Base-by-base conservation (phyloP, 257 asterid genomes). In the Plectranthus barbatus region DNA sequence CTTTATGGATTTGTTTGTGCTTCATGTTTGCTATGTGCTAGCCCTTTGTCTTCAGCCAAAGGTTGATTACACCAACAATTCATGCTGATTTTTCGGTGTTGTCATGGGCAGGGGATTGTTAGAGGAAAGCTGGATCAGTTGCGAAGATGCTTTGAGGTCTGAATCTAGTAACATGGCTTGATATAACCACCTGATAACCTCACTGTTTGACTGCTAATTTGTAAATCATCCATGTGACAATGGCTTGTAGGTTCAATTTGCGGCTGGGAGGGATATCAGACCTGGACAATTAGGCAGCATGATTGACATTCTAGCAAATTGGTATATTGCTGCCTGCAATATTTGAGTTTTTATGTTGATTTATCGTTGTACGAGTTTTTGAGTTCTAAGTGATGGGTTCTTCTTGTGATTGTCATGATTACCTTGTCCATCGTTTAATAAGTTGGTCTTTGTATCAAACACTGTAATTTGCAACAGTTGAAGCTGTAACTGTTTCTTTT, bases 191-290 rank as follows among this genome's bases (percentile, higher is more conserved):
- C 14, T 42, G 40, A 41, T 26, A 23, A 12, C 11, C 65, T 17
- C 29, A 17, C 15, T 50, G 23, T 51, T 67, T 31, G 66, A 36
- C 48, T 55, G 24, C 39, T 36, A 7, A 51, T 64, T 66, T 67
- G 60, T 56, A 40, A 23, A 67, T 62, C 53, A 74, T 56, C 47
- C 45, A 45, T 19, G 60, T 52, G 36, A 68, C 9, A 45, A 33
- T 50, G 48, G 61, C 64, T 66, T 84, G 55, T 78, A 92, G 98
- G 97, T 92, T 60, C 99, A 86, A 81, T 86, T 92, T 77, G 96
- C 99, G 1, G 96, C 91, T 45, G 99, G 97, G 66, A 89, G 99
- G 83, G 99, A 92, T 84, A 91, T 89, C 48, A 85, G 95, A 72
- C 97, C 96, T 34, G 94, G 79, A 56, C 97, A 92, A 71, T 62